A percentile compares a stretch with the other conserved stretches of the same genome.
Evolutionary conservation across 2,329 filamentous ascomycete genomes (phyloP).

Genomic region (Triangularia verruculosa): DNA sequence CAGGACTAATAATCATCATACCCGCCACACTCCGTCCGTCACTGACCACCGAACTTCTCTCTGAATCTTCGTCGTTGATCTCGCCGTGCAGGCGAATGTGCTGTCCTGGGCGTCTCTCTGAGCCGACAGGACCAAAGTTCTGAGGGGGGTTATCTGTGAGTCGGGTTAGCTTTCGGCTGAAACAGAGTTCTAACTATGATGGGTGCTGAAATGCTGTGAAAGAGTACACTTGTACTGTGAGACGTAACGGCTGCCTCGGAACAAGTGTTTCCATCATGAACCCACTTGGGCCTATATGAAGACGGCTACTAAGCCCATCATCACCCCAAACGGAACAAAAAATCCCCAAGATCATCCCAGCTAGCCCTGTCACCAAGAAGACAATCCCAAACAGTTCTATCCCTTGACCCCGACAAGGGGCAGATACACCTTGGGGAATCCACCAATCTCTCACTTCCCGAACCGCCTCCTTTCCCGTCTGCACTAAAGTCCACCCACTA

Average conservation of each 20-base stretch:
- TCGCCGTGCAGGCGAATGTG: neutral
- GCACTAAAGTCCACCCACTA: too few species aligned
- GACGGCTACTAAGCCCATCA: neutral
- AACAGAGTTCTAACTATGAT: neutral
- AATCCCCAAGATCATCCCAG: neutral
- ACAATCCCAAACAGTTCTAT: too few species aligned
- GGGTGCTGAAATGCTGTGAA: neutral
- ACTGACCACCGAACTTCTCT: neutral
- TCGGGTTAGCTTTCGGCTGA: neutral
- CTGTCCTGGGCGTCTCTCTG: neutral
- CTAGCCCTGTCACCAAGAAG: neutral
- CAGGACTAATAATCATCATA: neutral
- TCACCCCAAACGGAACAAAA: neutral
- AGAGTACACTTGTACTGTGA: neutral
- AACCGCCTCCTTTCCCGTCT: too few species aligned
- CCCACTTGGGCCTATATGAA: neutral
- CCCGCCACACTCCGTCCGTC: neutral
- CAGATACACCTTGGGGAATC: too few species aligned
- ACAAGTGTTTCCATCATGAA: neutral
- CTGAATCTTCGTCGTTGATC: neutral
- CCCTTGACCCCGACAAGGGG: too few species aligned
- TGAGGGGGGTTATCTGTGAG: neutral
- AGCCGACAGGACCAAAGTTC: neutral
- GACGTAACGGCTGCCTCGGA: neutral
- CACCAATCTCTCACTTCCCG: too few species aligned